Conservation (phyloP, 106 monocot genomes). For the Platanthera guangdongensis region DNA sequence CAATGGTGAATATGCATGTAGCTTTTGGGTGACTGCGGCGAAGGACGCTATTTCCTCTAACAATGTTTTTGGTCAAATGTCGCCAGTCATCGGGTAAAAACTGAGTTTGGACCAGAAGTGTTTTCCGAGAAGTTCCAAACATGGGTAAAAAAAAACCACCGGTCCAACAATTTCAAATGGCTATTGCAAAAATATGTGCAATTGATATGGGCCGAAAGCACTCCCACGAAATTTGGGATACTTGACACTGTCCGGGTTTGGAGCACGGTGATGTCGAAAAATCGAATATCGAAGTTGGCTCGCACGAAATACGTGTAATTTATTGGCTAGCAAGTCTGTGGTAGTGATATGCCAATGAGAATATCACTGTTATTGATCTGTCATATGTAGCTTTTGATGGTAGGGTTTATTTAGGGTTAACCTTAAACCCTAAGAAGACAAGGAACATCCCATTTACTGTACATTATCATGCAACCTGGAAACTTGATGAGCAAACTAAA, state of each 20-base stretch:
- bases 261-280: neutral
- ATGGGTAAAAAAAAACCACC: too few relatives aligned
- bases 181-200: too few relatives aligned
- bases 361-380: neutral
- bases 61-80: too few relatives aligned
- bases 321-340: neutral
- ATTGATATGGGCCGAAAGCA: too few relatives aligned
- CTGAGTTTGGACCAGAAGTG: too few relatives aligned
- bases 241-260: neutral
- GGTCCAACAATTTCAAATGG: too few relatives aligned
- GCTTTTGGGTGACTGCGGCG: too few relatives aligned
- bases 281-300: neutral
- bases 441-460: neutral
- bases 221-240: neutral
- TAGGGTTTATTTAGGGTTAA: neutral
- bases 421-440: neutral
- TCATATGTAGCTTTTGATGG: neutral
- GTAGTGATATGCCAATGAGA: neutral
- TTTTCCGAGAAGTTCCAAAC: too few relatives aligned
- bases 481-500: neutral
- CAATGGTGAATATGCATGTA: too few relatives aligned
- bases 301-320: neutral
- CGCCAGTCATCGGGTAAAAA: too few relatives aligned
- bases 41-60: too few relatives aligned
- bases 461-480: neutral